phyloP scores from a whole-genome alignment of 768 basidiomycete genomes.

The Mycena crocata region DNA sequence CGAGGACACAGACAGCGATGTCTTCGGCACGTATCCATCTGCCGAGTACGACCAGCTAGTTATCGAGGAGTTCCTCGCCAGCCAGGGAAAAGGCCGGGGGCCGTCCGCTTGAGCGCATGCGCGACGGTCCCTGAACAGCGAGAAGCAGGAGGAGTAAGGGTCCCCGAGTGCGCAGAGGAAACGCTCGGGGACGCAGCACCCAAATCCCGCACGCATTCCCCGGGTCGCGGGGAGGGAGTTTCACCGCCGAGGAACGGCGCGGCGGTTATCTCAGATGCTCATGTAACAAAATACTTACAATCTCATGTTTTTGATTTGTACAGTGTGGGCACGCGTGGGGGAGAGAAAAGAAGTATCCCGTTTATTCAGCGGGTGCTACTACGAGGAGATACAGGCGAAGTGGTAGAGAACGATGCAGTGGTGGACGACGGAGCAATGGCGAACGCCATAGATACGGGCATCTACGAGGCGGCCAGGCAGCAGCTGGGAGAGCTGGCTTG shows the following conservation, averaged over 20 bases:
- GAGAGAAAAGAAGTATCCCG: neutral
- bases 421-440: slow-evolving; percentile 33
- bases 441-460: slow-evolving; percentile 5
- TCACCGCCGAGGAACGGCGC: neutral
- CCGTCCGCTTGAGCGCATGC: slow-evolving; percentile 18
- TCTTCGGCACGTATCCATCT: slow-evolving; percentile 6
- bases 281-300: slow-evolving; percentile 1
- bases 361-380: slow-evolving; percentile 11
- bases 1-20: neutral
- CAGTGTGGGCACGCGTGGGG: slow-evolving; percentile 3
- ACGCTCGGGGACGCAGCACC: slow-evolving; percentile 15
- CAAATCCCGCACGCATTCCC: too few relatives aligned
- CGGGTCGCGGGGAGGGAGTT: slow-evolving; percentile 8
- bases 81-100: slow-evolving; percentile 26
- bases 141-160: neutral
- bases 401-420: slow-evolving; percentile 1
- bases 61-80: slow-evolving; percentile 14
- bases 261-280: too few relatives aligned
- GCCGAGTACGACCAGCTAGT: slow-evolving; percentile 10
- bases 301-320: slow-evolving; percentile 22
- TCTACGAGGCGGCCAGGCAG: slow-evolving; percentile 7
- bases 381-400: neutral
- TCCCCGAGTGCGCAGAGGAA: slow-evolving; percentile 28
- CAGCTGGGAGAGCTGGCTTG: neutral
- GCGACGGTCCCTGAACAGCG: neutral